These are phyloP conservation scores for Cercospora sp. DNA, from an alignment of 2,329 filamentous ascomycete genomes.

Conservation along the genomic window DNA sequence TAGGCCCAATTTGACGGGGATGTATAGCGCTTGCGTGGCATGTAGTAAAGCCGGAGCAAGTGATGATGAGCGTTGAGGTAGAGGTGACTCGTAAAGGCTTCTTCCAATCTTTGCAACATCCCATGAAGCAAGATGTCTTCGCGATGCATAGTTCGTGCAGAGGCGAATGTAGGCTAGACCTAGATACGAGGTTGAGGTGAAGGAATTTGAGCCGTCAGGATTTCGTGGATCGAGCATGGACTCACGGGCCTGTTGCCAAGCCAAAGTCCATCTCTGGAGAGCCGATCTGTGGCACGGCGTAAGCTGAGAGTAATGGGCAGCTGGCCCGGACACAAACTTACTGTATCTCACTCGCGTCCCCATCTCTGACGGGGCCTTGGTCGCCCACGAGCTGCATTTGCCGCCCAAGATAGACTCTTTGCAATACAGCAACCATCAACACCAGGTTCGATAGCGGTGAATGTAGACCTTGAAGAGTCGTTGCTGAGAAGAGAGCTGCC, in stretches of 20 bases:
- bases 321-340: not conserved
- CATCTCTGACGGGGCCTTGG: not conserved
- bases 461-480: not conserved
- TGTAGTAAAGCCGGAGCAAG: constrained; percentile 1
- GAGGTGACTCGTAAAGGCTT: not conserved
- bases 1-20: constrained; percentile 9
- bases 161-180: constrained; percentile 7
- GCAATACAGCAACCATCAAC: constrained; percentile 12
- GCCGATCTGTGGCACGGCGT: not conserved
- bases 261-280: not conserved
- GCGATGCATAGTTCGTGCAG: not conserved
- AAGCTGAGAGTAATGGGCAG: not conserved
- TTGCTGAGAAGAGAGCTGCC: not conserved
- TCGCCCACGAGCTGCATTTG: constrained; percentile 10
- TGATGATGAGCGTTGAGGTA: not conserved
- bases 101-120: not conserved
- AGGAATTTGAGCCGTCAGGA: constrained; percentile 8
- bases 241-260: constrained; percentile 8
- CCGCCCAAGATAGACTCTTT: constrained; percentile 6
- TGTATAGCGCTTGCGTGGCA: constrained; percentile 10
- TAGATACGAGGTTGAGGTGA: constrained; percentile 6
- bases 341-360: constrained; percentile 13
- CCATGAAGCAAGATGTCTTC: constrained; percentile 5
- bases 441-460: constrained; percentile 10
- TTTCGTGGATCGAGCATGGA: constrained; percentile 12